These are phyloP conservation scores for Funneliformis mosseae DNA, from an alignment of 192 early-diverging fungal species.

Conservation along the genomic window DNA sequence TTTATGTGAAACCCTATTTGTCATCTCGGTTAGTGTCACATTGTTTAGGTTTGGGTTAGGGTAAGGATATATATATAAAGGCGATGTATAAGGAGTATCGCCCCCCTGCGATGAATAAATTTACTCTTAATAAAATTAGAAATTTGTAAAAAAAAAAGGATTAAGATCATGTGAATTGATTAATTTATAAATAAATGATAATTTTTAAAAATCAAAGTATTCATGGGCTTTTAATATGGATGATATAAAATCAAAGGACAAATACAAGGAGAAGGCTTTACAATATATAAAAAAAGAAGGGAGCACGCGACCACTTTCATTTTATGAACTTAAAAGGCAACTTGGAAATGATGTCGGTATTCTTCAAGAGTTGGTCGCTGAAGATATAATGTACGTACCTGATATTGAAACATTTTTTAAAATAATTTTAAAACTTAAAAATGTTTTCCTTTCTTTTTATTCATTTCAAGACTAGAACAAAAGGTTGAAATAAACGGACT, in stretches of 20 bases:
- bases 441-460: background rate
- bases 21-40: too few species aligned
- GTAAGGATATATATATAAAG: too few species aligned
- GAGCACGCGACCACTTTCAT: background rate
- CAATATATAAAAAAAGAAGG: background rate
- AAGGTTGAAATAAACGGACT: background rate
- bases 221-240: too few species aligned
- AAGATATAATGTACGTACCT: background rate
- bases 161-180: too few species aligned
- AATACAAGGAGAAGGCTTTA: background rate
- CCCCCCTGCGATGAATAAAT: too few species aligned
- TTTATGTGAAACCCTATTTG: too few species aligned
- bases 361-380: background rate
- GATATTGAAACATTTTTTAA: background rate
- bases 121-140: too few species aligned
- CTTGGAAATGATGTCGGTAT: background rate
- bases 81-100: too few species aligned
- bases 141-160: too few species aligned
- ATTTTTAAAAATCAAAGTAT: too few species aligned
- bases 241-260: background rate
- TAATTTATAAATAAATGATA: too few species aligned
- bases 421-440: background rate
- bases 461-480: background rate
- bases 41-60: too few species aligned
- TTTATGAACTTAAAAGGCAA: background rate